Conservation (phyloP, 768 basidiomycete species). For the Sporobolomyces phaffii region DNA sequence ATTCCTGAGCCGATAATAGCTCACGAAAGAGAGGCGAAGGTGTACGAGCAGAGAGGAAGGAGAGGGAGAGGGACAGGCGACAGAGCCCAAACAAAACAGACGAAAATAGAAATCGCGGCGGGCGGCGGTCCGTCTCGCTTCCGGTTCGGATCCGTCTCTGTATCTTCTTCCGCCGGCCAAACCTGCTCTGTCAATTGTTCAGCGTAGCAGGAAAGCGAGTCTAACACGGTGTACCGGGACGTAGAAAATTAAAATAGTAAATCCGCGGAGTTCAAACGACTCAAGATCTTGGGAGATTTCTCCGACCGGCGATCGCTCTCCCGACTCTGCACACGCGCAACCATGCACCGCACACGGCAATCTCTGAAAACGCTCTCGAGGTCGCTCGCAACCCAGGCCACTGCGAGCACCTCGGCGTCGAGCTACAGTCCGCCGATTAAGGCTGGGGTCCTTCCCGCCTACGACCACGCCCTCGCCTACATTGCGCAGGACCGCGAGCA, state of each 20-base stretch:
- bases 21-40: neutral
- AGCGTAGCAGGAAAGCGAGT: no score
- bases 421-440: conserved; percentile 18
- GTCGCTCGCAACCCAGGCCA: conserved; percentile 15
- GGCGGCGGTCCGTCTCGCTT: no score
- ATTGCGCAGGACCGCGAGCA: conserved; percentile 59
- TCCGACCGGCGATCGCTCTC: neutral
- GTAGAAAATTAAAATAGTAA: no score
- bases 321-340: neutral
- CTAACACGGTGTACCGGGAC: no score
- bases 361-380: conserved; percentile 9
- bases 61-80: neutral
- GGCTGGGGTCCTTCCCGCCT: conserved; percentile 48
- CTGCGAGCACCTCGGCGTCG: neutral
- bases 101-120: neutral
- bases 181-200: no score
- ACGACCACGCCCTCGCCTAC: conserved; percentile 73
- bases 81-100: neutral
- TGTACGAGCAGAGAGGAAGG: neutral
- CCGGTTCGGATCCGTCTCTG: no score
- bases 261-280: no score
- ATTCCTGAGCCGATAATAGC: no score
- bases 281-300: no score
- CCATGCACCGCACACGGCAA: conserved; percentile 21
- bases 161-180: no score